phyloP scores from a whole-genome alignment of 1,284 basidiomycete genomes.

The Trametes pubescens region DNA sequence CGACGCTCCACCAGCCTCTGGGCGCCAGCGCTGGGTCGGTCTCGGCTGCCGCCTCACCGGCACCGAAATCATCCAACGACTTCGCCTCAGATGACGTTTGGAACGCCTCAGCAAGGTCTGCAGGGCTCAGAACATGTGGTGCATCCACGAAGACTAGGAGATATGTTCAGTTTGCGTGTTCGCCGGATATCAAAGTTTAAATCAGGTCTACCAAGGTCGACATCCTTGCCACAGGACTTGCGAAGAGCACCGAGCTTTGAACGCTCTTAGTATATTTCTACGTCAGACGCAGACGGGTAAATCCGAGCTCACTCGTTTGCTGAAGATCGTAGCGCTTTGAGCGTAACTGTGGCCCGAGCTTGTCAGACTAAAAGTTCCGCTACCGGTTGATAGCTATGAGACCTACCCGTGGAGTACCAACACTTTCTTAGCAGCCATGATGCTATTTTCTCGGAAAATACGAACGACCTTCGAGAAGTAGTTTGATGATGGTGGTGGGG shows the following conservation, averaged over 20 bases:
- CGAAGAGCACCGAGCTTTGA: constrained; percentile 76
- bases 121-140: constrained; percentile 76
- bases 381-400: background rate
- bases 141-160: constrained; percentile 81
- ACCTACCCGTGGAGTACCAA: constrained; percentile 68
- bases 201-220: constrained; percentile 70
- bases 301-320: constrained; percentile 69
- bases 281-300: background rate
- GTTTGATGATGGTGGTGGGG: background rate
- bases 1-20: constrained; percentile 82
- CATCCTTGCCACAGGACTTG: constrained; percentile 69
- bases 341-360: constrained; percentile 65
- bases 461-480: background rate
- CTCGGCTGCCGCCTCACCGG: constrained; percentile 59
- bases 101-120: constrained; percentile 62
- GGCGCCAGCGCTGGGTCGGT: constrained; percentile 72
- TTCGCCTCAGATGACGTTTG: constrained; percentile 33
- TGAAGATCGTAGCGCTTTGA: constrained; percentile 83
- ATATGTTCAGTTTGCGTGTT: background rate
- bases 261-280: background rate
- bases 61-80: constrained; percentile 60
- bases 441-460: background rate
- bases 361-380: background rate
- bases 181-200: background rate
- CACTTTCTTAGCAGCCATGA: constrained; percentile 45